Evolutionary conservation across 441 rosid genomes (phyloP).

Genomic region (Rhodomyrtus psidioides): DNA sequence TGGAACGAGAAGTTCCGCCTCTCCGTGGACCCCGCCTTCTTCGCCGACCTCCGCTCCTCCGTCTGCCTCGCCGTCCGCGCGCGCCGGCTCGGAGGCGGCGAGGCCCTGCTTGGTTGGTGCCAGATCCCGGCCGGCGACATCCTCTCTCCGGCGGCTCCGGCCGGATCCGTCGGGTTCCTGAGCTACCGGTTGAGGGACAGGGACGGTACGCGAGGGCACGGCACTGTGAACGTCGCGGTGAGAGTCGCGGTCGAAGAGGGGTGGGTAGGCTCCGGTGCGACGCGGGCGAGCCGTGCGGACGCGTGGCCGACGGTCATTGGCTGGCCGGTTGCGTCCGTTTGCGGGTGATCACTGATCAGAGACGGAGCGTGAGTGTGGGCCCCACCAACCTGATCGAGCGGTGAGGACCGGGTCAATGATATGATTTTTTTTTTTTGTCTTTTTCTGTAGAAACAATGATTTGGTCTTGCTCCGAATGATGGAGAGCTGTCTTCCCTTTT

Average conservation of each 20-base stretch:
- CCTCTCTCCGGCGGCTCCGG: slow-evolving; percentile 11
- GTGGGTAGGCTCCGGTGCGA: neutral
- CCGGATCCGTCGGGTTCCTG: slow-evolving; percentile 22
- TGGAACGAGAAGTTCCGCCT: slow-evolving; percentile 52
- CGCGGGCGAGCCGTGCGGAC: neutral
- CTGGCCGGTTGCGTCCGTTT: slow-evolving; percentile 12
- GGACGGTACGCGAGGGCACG: slow-evolving; percentile 43
- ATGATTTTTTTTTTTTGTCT: neutral
- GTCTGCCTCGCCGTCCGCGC: slow-evolving; percentile 28
- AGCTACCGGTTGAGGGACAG: slow-evolving; percentile 42
- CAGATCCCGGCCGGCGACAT: slow-evolving; percentile 41
- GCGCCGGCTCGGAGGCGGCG: slow-evolving; percentile 24
- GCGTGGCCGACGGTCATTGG: slow-evolving; percentile 35
- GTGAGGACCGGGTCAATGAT: neutral
- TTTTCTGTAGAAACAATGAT: neutral
- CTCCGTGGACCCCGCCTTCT: slow-evolving; percentile 24
- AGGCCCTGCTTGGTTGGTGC: slow-evolving; percentile 42
- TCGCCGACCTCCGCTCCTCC: slow-evolving; percentile 18
- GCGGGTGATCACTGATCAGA: neutral
- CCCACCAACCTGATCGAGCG: neutral
- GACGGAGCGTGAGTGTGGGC: neutral
- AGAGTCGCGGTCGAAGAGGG: slow-evolving; percentile 15
- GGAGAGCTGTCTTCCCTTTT: neutral
- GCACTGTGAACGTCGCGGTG: slow-evolving; percentile 35
- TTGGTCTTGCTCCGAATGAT: neutral